Evolutionary conservation across 441 rosid species (phyloP), one percentile per base, ranked within the genome.

Genomic region (California macrophylla): DNA sequence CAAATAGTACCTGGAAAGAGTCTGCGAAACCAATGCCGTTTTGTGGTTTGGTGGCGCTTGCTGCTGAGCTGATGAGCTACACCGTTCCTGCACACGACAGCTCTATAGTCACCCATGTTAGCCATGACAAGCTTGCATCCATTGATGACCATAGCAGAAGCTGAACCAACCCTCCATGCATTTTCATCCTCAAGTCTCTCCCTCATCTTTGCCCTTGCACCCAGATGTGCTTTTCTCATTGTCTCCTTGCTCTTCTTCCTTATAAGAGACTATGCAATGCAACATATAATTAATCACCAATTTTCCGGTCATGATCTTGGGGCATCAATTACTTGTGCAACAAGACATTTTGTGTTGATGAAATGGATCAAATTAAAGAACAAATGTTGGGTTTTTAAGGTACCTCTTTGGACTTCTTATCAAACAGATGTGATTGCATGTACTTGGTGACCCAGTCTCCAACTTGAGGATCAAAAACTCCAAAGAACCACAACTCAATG

Each of bases 61-160:
- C 64, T 78, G 50, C 74, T 66, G 10, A 82, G 66, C 67, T 87
- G 85, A 84, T 83, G 70, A 77, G 93, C 96, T 69, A 83, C 76
- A 3, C 96, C 93, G 36, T 83, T 82, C 80, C 77, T 81, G 21
- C 93, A 89, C 9, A 89, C 73, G 23, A 91, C 88, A 62, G 82
- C 88, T 80, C 78, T 78, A 21, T 87, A 80, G 71, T 77, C 85
- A 13, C 93, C 92, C 69, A 89, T 82, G 81, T 81, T 82, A 32
- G 92, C 92, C 56, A 82, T 77, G 20, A 82, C 86, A 40, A 91
- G 84, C 82, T 80, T 86, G 71, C 82, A 90, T 45, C 96, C 90
- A 67, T 87, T 87, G 75, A 89, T 79, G 69, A 91, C 85, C 80
- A 81, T 67, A 18, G 80, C 89, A 15, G 84, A 79, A 5, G 87